These are phyloP conservation scores for Tolypocladium cylindrosporum DNA, from an alignment of 2,329 filamentous ascomycete genomes.

Conservation along the genomic window DNA sequence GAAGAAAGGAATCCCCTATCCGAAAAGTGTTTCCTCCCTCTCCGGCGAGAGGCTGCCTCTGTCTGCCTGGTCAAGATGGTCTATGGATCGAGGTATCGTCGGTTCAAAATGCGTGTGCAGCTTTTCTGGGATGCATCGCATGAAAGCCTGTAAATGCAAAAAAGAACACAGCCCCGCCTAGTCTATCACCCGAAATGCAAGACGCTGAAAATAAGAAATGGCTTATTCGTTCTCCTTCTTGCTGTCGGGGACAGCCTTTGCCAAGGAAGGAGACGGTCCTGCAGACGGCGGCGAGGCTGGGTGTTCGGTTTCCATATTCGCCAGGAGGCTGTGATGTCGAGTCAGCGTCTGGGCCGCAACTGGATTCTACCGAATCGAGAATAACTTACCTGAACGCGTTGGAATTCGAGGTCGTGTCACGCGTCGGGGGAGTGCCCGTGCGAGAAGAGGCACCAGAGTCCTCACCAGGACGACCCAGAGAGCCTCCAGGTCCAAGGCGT, in stretches of 20 bases:
- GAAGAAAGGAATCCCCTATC: constrained; percentile 6
- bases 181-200: constrained; percentile 44
- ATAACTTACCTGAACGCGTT: constrained; percentile 86
- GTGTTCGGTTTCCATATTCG: constrained; percentile 52
- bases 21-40: constrained; percentile 11
- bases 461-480: constrained; percentile 64
- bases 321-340: constrained; percentile 36
- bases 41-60: constrained; percentile 17
- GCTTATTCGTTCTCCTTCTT: constrained; percentile 41
- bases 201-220: constrained; percentile 22
- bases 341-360: constrained; percentile 5
- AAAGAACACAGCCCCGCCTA: constrained; percentile 30
- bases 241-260: constrained; percentile 50
- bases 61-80: constrained; percentile 24
- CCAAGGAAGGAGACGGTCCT: constrained; percentile 53
- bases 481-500: constrained; percentile 64
- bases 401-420: constrained; percentile 51
- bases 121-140: constrained; percentile 36
- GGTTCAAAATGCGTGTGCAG: constrained; percentile 31
- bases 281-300: constrained; percentile 62
- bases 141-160: constrained; percentile 40
- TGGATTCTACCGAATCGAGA: background rate
- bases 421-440: constrained; percentile 73
- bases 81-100: constrained; percentile 43
- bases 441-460: constrained; percentile 83